Evolutionary conservation across 257 asterid species (phyloP), one percentile per base, ranked within the genome.

Genomic region (Phtheirospermum japonicum): DNA sequence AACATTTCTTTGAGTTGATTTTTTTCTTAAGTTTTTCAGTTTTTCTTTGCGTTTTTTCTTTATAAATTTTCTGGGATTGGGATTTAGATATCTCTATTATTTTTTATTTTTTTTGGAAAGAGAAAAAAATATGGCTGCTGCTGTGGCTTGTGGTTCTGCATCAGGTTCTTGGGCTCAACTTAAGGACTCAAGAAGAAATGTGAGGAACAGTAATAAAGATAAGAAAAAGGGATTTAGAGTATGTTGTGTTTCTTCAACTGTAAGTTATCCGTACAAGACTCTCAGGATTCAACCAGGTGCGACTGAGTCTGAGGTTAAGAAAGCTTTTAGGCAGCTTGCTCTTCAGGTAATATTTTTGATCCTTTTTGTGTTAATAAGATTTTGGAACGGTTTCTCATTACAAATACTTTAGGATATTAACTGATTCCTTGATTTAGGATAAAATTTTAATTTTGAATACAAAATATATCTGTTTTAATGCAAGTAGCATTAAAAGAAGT

Each of bases 261-360:
- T 65, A 2, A 18, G 59, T 0, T 95, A 88, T 86, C 86, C 95
- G 6, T 88, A 85, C 58, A 75, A 70, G 62, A 88, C 93, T 11
- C 86, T 88, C 30, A 70, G 79, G 68, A 80, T 88, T 62, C 71
- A 46, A 4, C 90, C 62, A 0, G 84, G 80, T 30, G 96, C 96
- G 0, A 83, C 96, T 54, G 95, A 88, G 76, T 78, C 93, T 17
- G 95, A 88, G 76, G 90, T 88, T 17, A 80, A 77, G 57, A 88
- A 79, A 67, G 96, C 96, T 1, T 88, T 86, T 58, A 61, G 96
- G 59, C 65, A 77, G 73, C 96, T 88, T 60, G 96, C 95, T 43
- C 89, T 88, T 40, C 71, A 83, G 95, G 96, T 64, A 0, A 40
- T 54, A n/a, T n/a, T n/a, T n/a, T n/a, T n/a, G n/a, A n/a, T n/a